Percentiles rank a stretch among this genome's conserved stretches.
These are phyloP conservation scores for Emiliania huxleyi DNA, from an alignment of 78 protist genomes.

Conservation along the genomic window DNA sequence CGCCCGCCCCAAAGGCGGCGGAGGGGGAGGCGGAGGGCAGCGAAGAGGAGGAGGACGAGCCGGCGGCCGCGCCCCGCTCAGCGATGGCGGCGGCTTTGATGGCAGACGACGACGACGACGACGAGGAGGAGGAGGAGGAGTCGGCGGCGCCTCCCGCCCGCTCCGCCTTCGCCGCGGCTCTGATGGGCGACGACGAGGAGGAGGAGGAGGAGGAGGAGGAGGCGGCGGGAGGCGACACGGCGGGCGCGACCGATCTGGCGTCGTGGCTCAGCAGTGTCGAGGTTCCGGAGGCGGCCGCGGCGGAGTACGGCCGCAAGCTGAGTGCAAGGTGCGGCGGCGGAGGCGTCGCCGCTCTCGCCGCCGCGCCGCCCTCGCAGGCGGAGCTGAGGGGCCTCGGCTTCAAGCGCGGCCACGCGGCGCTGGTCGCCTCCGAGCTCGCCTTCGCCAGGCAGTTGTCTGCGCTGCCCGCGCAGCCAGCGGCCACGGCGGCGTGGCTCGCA, in stretches of 20 bases:
- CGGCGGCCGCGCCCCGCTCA: neutral
- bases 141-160: neutral
- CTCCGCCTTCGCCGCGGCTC: neutral
- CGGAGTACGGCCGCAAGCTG: too few species aligned
- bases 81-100: neutral
- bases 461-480: neutral
- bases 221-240: neutral
- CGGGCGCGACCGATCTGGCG: neutral
- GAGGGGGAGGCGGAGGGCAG: neutral
- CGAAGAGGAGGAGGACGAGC: neutral
- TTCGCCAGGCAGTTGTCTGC: neutral
- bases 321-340: neutral
- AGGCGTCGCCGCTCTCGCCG: neutral
- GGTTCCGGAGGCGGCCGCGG: neutral
- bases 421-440: neutral
- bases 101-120: neutral
- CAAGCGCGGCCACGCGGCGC: neutral
- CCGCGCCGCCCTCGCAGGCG: neutral
- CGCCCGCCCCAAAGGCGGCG: neutral
- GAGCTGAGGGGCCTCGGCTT: neutral
- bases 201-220: conserved; percentile 13
- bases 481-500: neutral
- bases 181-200: neutral
- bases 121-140: neutral
- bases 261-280: neutral